Evolutionary conservation across 371 early-diverging fungal genomes (phyloP).

Genomic region (Mortierella sp.): DNA sequence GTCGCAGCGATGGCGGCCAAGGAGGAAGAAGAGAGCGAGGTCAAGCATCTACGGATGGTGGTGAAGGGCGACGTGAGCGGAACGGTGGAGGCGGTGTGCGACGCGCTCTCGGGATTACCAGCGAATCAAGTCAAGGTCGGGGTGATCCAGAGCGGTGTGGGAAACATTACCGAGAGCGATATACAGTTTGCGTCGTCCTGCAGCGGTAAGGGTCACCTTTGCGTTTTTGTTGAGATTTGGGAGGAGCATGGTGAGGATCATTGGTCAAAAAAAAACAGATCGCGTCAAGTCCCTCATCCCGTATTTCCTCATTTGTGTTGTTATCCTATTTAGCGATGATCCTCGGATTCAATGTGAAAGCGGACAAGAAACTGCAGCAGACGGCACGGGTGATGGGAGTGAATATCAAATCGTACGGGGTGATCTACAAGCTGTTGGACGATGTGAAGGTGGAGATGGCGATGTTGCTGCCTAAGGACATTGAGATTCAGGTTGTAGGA

Average conservation of each 20-base stretch:
- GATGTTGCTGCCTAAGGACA: slow-evolving; percentile 83
- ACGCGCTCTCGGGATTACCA: slow-evolving; percentile 81
- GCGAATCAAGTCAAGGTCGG: slow-evolving; percentile 79
- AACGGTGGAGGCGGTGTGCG: slow-evolving; percentile 90
- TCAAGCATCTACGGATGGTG: slow-evolving; percentile 59
- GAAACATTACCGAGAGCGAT: slow-evolving; percentile 84
- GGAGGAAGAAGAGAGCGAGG: slow-evolving; percentile 57
- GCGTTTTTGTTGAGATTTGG: not conserved
- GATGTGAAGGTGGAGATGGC: slow-evolving; percentile 81
- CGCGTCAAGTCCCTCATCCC: not conserved
- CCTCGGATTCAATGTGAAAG: slow-evolving; percentile 89
- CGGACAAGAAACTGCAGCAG: slow-evolving; percentile 75
- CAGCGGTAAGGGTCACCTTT: slow-evolving; percentile 45
- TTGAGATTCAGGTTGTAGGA: slow-evolving; percentile 80
- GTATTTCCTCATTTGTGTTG: not conserved
- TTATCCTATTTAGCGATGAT: slow-evolving; percentile 68
- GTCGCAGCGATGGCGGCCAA: slow-evolving; percentile 41
- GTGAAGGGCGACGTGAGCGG: slow-evolving; percentile 92
- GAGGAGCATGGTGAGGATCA: not conserved
- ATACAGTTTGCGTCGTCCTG: slow-evolving; percentile 76
- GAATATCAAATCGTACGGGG: slow-evolving; percentile 71
- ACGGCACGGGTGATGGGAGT: slow-evolving; percentile 75
- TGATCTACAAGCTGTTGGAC: slow-evolving; percentile 94
- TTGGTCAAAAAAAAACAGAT: not conserved
- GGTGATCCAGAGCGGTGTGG: slow-evolving; percentile 85